Base-by-base conservation (phyloP, 495 filamentous ascomycete genomes). In the Trichoderma orchidacearum region DNA sequence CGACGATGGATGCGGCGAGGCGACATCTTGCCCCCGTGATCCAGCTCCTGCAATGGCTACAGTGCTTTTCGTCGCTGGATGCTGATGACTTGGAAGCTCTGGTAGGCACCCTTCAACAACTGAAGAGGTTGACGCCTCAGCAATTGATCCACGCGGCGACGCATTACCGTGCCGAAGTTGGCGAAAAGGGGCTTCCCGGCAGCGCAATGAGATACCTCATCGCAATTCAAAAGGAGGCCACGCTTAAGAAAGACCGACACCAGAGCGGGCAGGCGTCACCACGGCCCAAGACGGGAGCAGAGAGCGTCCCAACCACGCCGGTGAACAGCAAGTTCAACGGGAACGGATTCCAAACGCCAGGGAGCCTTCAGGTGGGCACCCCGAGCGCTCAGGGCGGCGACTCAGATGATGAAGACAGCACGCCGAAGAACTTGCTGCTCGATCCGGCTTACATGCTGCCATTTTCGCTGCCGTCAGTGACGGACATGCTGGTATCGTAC, bases 11-110 rank as follows among this genome's bases (percentile, higher is more conserved):
- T 11, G 77, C 90, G 23, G 84, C 91, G 34, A 79, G 88, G 28
- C 79, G 81, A 55, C 92, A 99, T 66, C 75, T 99, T 9, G 85
- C 85, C 0, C 93, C 94, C 7, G 80, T 95, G 29, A 92, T 97
- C 34, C 94, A 99, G 66, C 78, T 99, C 0, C 77, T 99, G 7
- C 93, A 99, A 67, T 99, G 93, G 93, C 74, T 99, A 31, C 93
- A 99, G 66, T 95, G 90, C 67, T 96, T 96, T 68, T 96, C 93
- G 3, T 95, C 90, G 7, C 74, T 99, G 4, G 89, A 86, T n/a
- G 67, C 68, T 45, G 93, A 97, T 60, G 90, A 96, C 62, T 75
- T 90, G 30, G 86, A 94, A 60, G 87, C 88, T 1, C 78, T 96
- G 11, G 83, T 90, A 30, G 81, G 80, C 5, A 99, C 93, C 0